Evolutionary conservation across 2,329 filamentous ascomycete species (phyloP).

Genomic region (Gaeumannomyces sp.): DNA sequence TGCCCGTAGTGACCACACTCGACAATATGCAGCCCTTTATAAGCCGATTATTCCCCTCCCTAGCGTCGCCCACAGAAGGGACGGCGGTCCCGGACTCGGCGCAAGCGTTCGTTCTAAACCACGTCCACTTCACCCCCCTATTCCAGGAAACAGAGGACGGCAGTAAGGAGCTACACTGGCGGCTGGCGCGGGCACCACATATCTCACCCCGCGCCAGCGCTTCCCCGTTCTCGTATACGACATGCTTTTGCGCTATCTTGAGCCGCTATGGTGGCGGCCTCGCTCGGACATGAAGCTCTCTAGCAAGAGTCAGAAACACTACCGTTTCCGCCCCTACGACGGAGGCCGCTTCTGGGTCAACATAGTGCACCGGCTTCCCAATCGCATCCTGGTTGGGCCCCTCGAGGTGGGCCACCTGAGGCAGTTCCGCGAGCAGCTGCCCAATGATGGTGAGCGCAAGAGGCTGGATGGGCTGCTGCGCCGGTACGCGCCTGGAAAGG

Average conservation of each 20-base stretch:
- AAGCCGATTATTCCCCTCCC: slow-evolving; percentile 41
- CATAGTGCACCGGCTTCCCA: slow-evolving; percentile 35
- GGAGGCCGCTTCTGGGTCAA: slow-evolving; percentile 57
- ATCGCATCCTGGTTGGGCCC: slow-evolving; percentile 38
- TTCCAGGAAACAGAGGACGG: slow-evolving; percentile 11
- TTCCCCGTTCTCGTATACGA: slow-evolving; percentile 22
- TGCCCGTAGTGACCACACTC: slow-evolving; percentile 35
- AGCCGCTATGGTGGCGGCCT: neutral
- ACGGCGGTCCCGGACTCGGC: slow-evolving; percentile 1
- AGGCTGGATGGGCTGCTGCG: slow-evolving; percentile 39
- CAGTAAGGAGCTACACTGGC: slow-evolving; percentile 29
- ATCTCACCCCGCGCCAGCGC: slow-evolving; percentile 32
- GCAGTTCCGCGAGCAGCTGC: slow-evolving; percentile 40
- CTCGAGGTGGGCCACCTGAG: slow-evolving; percentile 38
- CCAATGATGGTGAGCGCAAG: slow-evolving; percentile 17
- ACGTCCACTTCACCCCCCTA: slow-evolving; percentile 41
- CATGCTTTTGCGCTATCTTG: neutral
- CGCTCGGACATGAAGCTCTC: neutral
- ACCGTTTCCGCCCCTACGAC: slow-evolving; percentile 43
- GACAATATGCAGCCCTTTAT: slow-evolving; percentile 39
- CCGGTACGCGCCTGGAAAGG: slow-evolving; percentile 46
- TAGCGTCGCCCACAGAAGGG: slow-evolving; percentile 21
- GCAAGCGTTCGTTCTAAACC: slow-evolving; percentile 38
- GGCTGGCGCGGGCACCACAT: slow-evolving; percentile 41
- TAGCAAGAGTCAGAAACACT: neutral